Evolutionary conservation across 1,139 yeast genomes (phyloP), one percentile per base, ranked within the genome.

Genomic region (Arxiozyma bovina): DNA sequence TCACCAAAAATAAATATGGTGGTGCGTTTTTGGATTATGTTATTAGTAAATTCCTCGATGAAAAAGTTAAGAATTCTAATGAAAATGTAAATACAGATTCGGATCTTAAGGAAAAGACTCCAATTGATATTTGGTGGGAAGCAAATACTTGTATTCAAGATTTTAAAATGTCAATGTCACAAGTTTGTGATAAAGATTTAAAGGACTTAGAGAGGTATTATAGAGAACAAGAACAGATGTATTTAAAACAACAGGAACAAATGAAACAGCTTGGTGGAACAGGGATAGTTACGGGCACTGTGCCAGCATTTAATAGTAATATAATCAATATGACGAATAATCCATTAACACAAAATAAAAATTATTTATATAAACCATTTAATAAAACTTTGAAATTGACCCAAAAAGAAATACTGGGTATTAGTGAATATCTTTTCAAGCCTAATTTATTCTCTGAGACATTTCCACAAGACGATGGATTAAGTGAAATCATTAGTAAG

Each of bases 21-120:
- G 93, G 93, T 11, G 86, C 85, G 64, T 86, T 81, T 68, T 68
- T 82, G 55, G 83, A 82, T 66, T 73, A 80, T 55, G 84, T 83
- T 64, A 77, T 64, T 30, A 53, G 54, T 42, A 53, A 61, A 27
- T 75, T 68, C 58, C 72, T 78, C 27, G 58, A 66, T 40, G 55
- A 61, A 44, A 58, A 21, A 42, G 22, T 41, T 15, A 47, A 42
- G 4, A 49, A 42, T n/a, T 47, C 20, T 15, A 48, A 20, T 27
- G 53, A 48, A 18, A 46, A 42, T 18, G 47, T 25, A 17, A 40
- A 17, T 15, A 49, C 27, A 17, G 45, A 48, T 42, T 42, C n/a
- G 4, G 42, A 44, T 15, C 45, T n/a, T 9, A 23, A 30, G 4
- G 50, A 41, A 15, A 42, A 18, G 47, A 54, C 40, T 25, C 58